Base-by-base conservation (phyloP, 495 filamentous ascomycete species). In the Cercophora samala region DNA sequence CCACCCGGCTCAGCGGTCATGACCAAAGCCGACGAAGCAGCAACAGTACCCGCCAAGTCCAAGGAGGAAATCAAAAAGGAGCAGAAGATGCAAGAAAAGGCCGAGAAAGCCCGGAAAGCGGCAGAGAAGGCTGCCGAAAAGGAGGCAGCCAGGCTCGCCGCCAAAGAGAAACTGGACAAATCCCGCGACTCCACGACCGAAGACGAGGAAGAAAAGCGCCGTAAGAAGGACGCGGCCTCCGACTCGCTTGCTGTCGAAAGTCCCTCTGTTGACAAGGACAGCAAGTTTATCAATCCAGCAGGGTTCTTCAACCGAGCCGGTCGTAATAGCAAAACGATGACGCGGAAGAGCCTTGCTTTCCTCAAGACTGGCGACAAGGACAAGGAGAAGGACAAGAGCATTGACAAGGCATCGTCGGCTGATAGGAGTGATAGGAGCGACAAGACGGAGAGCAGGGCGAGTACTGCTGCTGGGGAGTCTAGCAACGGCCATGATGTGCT, bases 81-180 rank as follows among this genome's bases (percentile, higher is more conserved):
- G 75, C 68, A 69, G 13, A 83, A 82, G 54, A 78, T 85, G 65
- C 88, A 90, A 66, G 90, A 90, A 70, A 89, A 88, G 59, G 80
- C 82, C 8, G 89, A 87, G 65, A 85, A 84, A 22, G 86, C 86
- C 22, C 88, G 89, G 24, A 93, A 90, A 70, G 89, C 82, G 79
- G 64, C 86, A 1, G 85, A 90, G 69, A 85, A 86, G 67, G 87
- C 82, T 80, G 64, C 86, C 1, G 85, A 90, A 69, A 85, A 86
- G 67, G 87, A 86, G 52, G 82, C 87, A 64, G 90, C 88, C 68
- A 90, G 91, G 32, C 71, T 84, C 13, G 87, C 91, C 24, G 77
- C 80, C 53, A 82, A 82, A 67, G 73, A 79, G 67, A 69, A 70
- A 5, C 69, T 70, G 5, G 66, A 70, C 1, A 70, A 72, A 63